Conservation (phyloP, 495 filamentous ascomycete species). For the Sordaria brevicollis region DNA sequence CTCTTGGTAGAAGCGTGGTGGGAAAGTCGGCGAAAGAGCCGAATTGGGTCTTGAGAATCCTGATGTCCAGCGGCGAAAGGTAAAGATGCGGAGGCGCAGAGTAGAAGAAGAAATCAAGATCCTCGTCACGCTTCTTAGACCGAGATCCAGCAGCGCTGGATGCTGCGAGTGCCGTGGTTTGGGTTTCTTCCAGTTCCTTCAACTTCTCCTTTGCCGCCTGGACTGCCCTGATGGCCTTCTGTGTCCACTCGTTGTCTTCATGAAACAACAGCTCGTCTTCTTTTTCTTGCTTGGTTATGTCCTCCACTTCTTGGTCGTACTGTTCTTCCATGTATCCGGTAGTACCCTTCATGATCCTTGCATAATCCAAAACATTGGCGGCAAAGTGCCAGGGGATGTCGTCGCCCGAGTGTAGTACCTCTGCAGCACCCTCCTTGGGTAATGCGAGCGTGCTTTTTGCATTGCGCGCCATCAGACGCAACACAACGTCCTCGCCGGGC, state of each 20-base stretch:
- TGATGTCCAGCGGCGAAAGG: conserved; percentile 86
- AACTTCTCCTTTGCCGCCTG: conserved; percentile 62
- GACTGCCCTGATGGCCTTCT: conserved; percentile 65
- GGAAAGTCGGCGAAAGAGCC: conserved; percentile 77
- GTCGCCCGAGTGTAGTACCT: conserved; percentile 52
- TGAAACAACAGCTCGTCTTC: conserved; percentile 92
- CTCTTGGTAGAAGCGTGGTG: conserved; percentile 77
- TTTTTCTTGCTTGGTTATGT: conserved; percentile 62
- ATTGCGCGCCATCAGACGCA: conserved; percentile 71
- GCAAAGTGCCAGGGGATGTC: conserved; percentile 91
- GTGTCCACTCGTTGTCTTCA: conserved; percentile 85
- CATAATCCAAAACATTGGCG: conserved; percentile 89
- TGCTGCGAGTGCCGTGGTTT: conserved; percentile 1
- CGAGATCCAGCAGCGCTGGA: background rate
- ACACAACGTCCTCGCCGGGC: conserved; percentile 80
- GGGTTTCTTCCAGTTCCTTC: conserved; percentile 21
- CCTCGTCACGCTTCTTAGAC: conserved; percentile 19
- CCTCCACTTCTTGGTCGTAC: conserved; percentile 65
- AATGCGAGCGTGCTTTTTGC: conserved; percentile 76
- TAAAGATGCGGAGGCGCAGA: conserved; percentile 85
- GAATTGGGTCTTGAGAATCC: conserved; percentile 85
- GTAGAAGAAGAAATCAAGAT: conserved; percentile 68
- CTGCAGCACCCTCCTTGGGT: conserved; percentile 66
- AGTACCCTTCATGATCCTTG: conserved; percentile 88
- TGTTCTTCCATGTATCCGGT: conserved; percentile 77